Evolutionary conservation across 2,329 filamentous ascomycete genomes (phyloP), one percentile per base, ranked within the genome.

Genomic region (Colletotrichum costaricense): DNA sequence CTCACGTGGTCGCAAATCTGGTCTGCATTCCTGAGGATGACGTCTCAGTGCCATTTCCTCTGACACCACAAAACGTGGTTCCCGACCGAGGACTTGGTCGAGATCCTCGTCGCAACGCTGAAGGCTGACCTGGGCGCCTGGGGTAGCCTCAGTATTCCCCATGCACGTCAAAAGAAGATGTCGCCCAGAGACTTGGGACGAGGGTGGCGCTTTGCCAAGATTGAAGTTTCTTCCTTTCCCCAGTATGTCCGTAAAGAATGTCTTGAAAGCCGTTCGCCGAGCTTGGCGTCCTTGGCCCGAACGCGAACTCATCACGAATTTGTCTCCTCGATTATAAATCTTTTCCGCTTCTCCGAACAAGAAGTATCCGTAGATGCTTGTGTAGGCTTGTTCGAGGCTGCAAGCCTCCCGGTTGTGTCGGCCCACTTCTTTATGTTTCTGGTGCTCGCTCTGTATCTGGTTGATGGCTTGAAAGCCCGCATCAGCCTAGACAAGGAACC

Each of bases 231-330:
- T 14, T 30, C 2, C 30, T 5, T 3, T 4, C 16, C 26, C 42
- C 38, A 28, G 16, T 14, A 7, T 9, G 11, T 49, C 22, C 42
- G 16, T 16, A 26, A 26, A 14, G n/a, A 60, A 16, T 19, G 24
- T 11, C 35, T 22, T 4, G 49, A 22, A 60, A 14, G 9, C 7
- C 28, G 9, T 42, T n/a, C 24, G 5, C 52, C 49, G 3, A 56
- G 59, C 70, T 70, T 62, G 66, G 60, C 66, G 22, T 54, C n/a
- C 70, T 72, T 65, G 66, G 70, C 60, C 22, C 16, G 33, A 16
- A 16, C 11, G 4, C 12, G 26, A 46, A 19, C 22, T 57, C 30
- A 49, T 68, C 57, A 63, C n/a, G 52, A 24, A 1, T 4, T 14
- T 28, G 24, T 9, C 16, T 6, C 2, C 3, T 7, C 22, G 56